These are phyloP conservation scores for Hirsutella minnesotensis DNA, from an alignment of 2,329 filamentous ascomycete genomes.

Conservation along the genomic window DNA sequence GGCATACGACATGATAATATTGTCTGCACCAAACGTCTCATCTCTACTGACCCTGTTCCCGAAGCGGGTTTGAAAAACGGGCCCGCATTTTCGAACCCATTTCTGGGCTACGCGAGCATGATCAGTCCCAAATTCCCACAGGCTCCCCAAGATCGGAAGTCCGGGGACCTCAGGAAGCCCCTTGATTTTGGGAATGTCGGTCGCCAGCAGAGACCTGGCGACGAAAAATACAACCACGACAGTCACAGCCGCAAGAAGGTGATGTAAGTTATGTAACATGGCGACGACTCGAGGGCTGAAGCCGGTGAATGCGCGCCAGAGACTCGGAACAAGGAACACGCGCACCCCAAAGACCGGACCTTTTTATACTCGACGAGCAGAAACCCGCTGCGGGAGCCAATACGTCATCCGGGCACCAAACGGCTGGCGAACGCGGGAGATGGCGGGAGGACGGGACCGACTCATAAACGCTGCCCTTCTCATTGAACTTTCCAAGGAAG, in stretches of 20 bases:
- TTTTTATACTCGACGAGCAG: too few relatives aligned
- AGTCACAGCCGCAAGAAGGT: slow-evolving; percentile 3
- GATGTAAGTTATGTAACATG: too few relatives aligned
- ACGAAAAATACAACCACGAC: slow-evolving; percentile 8
- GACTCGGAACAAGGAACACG: too few relatives aligned
- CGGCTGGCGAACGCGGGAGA: too few relatives aligned
- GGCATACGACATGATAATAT: neutral
- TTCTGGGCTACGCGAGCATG: slow-evolving; percentile 41
- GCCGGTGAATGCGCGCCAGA: too few relatives aligned
- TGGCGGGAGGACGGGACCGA: too few relatives aligned
- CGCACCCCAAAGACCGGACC: too few relatives aligned
- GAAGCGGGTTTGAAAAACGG: slow-evolving; percentile 55
- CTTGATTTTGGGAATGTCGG: slow-evolving; percentile 49
- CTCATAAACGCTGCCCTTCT: too few relatives aligned
- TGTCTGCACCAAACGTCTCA: slow-evolving; percentile 27
- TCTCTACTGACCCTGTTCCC: slow-evolving; percentile 46
- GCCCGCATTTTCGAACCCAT: slow-evolving; percentile 49
- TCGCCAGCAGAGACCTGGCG: slow-evolving; percentile 26
- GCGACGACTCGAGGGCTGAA: too few relatives aligned
- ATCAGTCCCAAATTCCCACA: slow-evolving; percentile 45
- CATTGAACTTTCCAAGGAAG: too few relatives aligned
- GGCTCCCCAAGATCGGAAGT: slow-evolving; percentile 50
- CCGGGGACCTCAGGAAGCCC: slow-evolving; percentile 49
- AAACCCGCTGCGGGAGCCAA: too few relatives aligned
- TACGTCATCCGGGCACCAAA: too few relatives aligned